Base-by-base conservation (phyloP, 139 green algal genomes). In the Chlorella sorokiniana region DNA sequence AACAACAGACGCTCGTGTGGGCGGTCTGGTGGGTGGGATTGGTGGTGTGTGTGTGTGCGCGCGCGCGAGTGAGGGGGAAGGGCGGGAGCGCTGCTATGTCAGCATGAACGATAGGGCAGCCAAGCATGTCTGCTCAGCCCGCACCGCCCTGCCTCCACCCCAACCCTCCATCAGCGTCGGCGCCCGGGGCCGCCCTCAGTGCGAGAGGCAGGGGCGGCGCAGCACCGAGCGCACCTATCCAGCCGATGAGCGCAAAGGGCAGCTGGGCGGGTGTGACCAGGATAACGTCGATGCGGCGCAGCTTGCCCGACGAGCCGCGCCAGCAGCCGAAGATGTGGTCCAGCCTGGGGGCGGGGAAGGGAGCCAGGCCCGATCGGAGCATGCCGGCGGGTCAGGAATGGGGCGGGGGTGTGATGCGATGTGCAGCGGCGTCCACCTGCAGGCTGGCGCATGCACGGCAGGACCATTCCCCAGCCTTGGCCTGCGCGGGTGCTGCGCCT, bases 231-330 rank as follows among this genome's bases (percentile, higher is more conserved):
- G 25, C 38, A 70, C 83, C 83, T 35, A 76, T 86, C 80, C 86
- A 90, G 4, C 79, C 82, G 5, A 91, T 78, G 7, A 88, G 67
- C n/a, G 69, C 84, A 51, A 85, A 88, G 25, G 76, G 78, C 33
- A 75, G 67, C 75, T 88, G 64, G 33, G 52, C 69, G 7, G 52
- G 41, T 0, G 87, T 84, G 20, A 70, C 79, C 1, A 89, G 70
- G 38, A 91, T 88, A 10, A 91, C 27, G 64, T 91, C 87, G 54
- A 91, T 71, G 29, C 87, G 78, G 41, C 87, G 81, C 25, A 81
- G 37, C 42, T 67, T 72, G 27, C 85, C 87, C 8, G 33, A 31
- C 9, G 63, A 27, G 8, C 82, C 89, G 25, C 65, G 35, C 63
- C 81, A 89, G 42, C 81, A 79, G 37, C 56, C 85, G 64, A 86